A percentile compares a stretch with the other conserved stretches of the same genome.
phyloP scores from a whole-genome alignment of 176 grass and related monocot species.

The Metroxylon sagu region DNA sequence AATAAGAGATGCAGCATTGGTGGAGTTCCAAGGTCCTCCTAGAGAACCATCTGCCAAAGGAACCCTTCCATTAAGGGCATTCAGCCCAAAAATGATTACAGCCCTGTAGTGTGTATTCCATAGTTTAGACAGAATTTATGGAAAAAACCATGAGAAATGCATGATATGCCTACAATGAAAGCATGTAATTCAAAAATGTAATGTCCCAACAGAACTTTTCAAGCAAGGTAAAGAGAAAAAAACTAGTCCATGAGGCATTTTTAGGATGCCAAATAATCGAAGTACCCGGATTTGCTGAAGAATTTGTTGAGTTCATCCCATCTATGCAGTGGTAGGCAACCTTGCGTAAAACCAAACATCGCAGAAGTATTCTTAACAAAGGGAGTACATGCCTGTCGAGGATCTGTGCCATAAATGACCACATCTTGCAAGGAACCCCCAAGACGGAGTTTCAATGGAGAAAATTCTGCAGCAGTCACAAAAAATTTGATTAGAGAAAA shows the following conservation, averaged over 20 bases:
- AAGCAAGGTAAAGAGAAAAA: no score
- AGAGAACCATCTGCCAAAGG: constrained; percentile 47
- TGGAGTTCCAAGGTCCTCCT: constrained; percentile 71
- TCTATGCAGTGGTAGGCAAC: constrained; percentile 74
- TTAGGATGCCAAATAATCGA: background rate
- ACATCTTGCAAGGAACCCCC: constrained; percentile 85
- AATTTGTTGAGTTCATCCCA: constrained; percentile 89
- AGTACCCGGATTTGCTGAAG: constrained; percentile 68
- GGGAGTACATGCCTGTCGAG: constrained; percentile 31
- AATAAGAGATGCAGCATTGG: constrained; percentile 73
- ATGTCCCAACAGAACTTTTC: no score
- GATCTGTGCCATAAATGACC: constrained; percentile 43
- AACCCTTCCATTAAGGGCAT: constrained; percentile 67
- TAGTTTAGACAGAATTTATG: background rate
- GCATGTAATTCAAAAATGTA: no score
- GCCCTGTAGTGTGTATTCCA: constrained; percentile 33
- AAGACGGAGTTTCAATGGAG: constrained; percentile 73
- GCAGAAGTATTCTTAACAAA: constrained; percentile 59
- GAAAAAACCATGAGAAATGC: no score
- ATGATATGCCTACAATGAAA: no score
- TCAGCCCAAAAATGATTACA: constrained; percentile 61
- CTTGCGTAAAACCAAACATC: constrained; percentile 68
- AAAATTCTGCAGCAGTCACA: constrained; percentile 52
- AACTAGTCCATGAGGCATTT: background rate
- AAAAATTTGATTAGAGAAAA: background rate